Percentiles rank a stretch among this genome's conserved stretches.
phyloP scores from a whole-genome alignment of 1,284 basidiomycete species.

The Irpex lacteus region DNA sequence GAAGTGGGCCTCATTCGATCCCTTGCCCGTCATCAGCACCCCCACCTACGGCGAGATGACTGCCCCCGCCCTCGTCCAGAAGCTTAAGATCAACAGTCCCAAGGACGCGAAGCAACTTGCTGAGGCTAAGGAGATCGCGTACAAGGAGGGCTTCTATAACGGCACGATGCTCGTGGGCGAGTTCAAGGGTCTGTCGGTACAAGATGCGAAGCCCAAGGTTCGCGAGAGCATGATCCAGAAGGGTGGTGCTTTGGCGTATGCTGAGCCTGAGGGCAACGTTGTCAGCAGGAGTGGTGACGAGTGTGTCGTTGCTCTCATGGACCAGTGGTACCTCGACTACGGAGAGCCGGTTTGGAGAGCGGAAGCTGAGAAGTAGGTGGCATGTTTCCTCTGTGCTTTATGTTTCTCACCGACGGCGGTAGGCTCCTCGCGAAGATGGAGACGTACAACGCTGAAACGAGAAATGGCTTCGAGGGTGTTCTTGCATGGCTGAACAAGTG shows the following conservation, averaged over 20 bases:
- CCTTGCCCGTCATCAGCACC: slow-evolving; percentile 86
- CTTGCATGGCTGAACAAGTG: slow-evolving; percentile 97
- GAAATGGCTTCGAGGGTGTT: slow-evolving; percentile 89
- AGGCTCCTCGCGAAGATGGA: slow-evolving; percentile 88
- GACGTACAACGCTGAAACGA: slow-evolving; percentile 86
- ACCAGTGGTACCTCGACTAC: slow-evolving; percentile 99
- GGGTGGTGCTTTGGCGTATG: slow-evolving; percentile 85
- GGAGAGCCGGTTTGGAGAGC: slow-evolving; percentile 89
- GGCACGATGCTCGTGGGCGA: slow-evolving; percentile 90
- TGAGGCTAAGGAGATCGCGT: slow-evolving; percentile 97
- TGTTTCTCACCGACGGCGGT: slow-evolving; percentile 9
- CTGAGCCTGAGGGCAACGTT: slow-evolving; percentile 93
- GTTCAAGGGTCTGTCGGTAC: slow-evolving; percentile 84
- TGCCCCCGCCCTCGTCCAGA: slow-evolving; percentile 84
- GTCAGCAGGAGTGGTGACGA: slow-evolving; percentile 91
- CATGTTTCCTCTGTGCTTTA: slow-evolving; percentile 1
- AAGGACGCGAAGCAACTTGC: slow-evolving; percentile 92
- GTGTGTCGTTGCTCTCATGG: slow-evolving; percentile 96
- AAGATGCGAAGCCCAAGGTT: slow-evolving; percentile 91
- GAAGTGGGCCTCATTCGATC: slow-evolving; percentile 84
- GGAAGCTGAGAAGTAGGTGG: slow-evolving; percentile 75
- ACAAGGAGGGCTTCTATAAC: slow-evolving; percentile 98
- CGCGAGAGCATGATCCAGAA: slow-evolving; percentile 80
- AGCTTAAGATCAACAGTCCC: slow-evolving; percentile 94
- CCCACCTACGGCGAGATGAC: slow-evolving; percentile 91